Evolutionary conservation across 345 rosid species (phyloP), one percentile per base, ranked within the genome.

Genomic region (Eucalyptus erythrocorys): DNA sequence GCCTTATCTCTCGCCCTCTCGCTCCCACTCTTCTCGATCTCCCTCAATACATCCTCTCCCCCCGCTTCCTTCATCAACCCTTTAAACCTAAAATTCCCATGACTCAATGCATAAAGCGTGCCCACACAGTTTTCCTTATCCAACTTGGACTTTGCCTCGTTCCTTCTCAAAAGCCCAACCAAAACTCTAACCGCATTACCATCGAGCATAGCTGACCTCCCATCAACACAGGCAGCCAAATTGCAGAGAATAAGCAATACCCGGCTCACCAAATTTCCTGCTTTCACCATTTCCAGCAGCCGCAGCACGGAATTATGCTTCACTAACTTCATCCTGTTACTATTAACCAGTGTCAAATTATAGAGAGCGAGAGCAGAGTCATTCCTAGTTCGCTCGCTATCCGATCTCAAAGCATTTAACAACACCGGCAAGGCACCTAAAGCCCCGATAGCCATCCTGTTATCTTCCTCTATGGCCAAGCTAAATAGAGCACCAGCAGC

Each of bases 401-500:
- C 96, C 0, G 95, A 93, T 64, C 97, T 90, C 24, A 97, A 93
- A 85, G 95, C 94, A 89, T 94, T 95, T 50, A 97, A 89, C 6
- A 97, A 91, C 21, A 98, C 97, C 89, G 94, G 97, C 85, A 96
- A 89, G 53, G 97, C 99, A 13, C 99, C 98, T 50, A 97, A 90
- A 21, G 94, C 99, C 40, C 97, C 99, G 14, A 96, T 95, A 48
- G 97, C 98, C 93, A 95, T 95, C 90, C 95, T 95, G 89, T 94
- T 97, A 88, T 95, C 94, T 51, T 96, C 97, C 37, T 97, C 98
- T 21, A 96, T 90, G 32, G 99, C 94, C 85, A 97, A 91, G 61
- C 99, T 96, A 87, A 97, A 97, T 48, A 97, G 81, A n/a, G 96
- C 95, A 11, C 97, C 99, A 12, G 95, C 91, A 2, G 97, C 99